phyloP scores from a whole-genome alignment of 2,329 filamentous ascomycete genomes.

The Fusarium verticillioides region DNA sequence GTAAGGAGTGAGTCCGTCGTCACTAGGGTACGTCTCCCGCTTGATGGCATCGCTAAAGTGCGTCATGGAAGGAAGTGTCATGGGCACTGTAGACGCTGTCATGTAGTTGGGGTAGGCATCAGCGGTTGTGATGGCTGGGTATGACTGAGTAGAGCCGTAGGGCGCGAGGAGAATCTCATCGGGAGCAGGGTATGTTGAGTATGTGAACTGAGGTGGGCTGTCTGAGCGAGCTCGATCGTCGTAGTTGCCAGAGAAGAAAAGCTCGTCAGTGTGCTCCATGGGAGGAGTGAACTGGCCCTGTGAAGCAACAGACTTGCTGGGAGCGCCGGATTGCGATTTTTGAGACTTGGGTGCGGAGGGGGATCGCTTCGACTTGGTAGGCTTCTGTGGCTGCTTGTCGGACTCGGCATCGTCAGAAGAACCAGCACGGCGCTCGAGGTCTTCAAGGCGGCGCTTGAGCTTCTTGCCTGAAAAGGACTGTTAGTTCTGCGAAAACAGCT shows the following conservation, averaged over 20 bases:
- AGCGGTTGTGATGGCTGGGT: slow-evolving; percentile 62
- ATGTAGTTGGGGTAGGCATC: slow-evolving; percentile 69
- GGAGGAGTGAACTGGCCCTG: slow-evolving; percentile 71
- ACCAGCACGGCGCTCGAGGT: slow-evolving; percentile 82
- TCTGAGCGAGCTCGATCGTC: slow-evolving; percentile 76
- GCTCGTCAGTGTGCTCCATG: slow-evolving; percentile 70
- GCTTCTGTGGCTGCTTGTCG: slow-evolving; percentile 45
- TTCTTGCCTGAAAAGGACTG: slow-evolving; percentile 75
- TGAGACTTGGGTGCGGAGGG: slow-evolving; percentile 45
- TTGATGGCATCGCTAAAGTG: slow-evolving; percentile 74
- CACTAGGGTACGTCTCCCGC: slow-evolving; percentile 68
- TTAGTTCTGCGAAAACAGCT: slow-evolving; percentile 19
- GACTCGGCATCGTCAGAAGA: slow-evolving; percentile 59
- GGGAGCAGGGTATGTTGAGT: slow-evolving; percentile 73
- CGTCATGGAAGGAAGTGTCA: slow-evolving; percentile 72
- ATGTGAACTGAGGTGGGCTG: slow-evolving; percentile 75
- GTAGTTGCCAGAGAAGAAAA: slow-evolving; percentile 70
- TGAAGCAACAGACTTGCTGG: slow-evolving; percentile 53
- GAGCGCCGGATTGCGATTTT: slow-evolving; percentile 43
- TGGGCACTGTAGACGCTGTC: slow-evolving; percentile 61
- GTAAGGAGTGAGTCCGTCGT: slow-evolving; percentile 71
- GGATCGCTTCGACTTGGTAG: slow-evolving; percentile 48
- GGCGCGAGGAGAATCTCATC: slow-evolving; percentile 72
- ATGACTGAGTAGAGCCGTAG: slow-evolving; percentile 65
- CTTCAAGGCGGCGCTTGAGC: slow-evolving; percentile 89